These are phyloP conservation scores for Gautieria morchelliformis DNA, from an alignment of 768 basidiomycete species.

Conservation along the genomic window DNA sequence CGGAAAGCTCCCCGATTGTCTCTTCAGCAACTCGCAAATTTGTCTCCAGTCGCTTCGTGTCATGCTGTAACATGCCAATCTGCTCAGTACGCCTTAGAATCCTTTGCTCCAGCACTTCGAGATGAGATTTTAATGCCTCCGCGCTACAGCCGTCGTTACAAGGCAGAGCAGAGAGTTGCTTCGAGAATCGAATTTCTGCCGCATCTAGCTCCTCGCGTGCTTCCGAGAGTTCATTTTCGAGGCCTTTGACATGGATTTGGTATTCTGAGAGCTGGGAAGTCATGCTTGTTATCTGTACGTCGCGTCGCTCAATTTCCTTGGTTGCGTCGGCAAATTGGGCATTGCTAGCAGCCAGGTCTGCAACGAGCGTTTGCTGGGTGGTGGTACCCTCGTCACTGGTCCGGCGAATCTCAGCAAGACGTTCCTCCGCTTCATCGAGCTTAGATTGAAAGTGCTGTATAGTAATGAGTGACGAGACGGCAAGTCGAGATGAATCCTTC, in stretches of 20 bases:
- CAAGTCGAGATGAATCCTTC: background rate
- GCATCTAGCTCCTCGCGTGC: slow-evolving; percentile 45
- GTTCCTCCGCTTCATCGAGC: background rate
- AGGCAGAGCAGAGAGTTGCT: slow-evolving; percentile 58
- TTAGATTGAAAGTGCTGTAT: background rate
- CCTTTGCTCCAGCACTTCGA: slow-evolving; percentile 59
- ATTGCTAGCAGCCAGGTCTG: slow-evolving; percentile 31
- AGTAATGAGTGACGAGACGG: background rate
- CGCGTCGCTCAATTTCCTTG: slow-evolving; percentile 31
- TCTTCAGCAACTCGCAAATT: slow-evolving; percentile 71
- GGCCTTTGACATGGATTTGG: slow-evolving; percentile 50
- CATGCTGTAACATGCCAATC: slow-evolving; percentile 71
- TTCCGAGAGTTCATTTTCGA: slow-evolving; percentile 46
- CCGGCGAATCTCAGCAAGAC: background rate
- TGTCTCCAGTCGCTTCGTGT: slow-evolving; percentile 65
- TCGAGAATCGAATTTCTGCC: slow-evolving; percentile 51
- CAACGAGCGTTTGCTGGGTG: slow-evolving; percentile 13
- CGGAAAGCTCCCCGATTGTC: slow-evolving; percentile 55
- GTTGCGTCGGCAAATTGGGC: slow-evolving; percentile 35
- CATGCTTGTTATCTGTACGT: slow-evolving; percentile 22
- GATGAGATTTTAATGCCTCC: slow-evolving; percentile 48
- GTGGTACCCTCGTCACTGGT: slow-evolving; percentile 11
- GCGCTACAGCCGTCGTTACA: slow-evolving; percentile 37
- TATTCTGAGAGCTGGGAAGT: slow-evolving; percentile 63
- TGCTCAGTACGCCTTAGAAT: slow-evolving; percentile 61